These are phyloP conservation scores for Aspergillus melleus DNA, from an alignment of 2,329 filamentous ascomycete species.

Conservation along the genomic window DNA sequence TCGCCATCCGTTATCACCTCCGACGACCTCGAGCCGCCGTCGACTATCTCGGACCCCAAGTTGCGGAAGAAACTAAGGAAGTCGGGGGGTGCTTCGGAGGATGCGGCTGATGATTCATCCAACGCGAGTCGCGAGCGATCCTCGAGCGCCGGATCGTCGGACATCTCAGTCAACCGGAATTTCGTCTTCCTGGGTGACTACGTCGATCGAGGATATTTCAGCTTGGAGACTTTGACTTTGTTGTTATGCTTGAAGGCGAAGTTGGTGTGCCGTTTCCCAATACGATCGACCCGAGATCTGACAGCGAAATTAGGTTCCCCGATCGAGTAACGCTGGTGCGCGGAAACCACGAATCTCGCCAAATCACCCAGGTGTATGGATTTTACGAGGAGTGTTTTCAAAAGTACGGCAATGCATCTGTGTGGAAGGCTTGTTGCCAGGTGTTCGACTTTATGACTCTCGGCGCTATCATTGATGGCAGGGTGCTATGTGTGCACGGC, in stretches of 20 bases:
- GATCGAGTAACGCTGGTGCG: constrained; percentile 72
- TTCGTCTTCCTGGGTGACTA: constrained; percentile 74
- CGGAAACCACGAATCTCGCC: constrained; percentile 73
- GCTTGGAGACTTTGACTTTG: constrained; percentile 70
- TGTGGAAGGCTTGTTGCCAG: constrained; percentile 78
- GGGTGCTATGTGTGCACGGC: constrained; percentile 72
- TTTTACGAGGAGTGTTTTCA: constrained; percentile 77
- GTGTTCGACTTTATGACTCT: constrained; percentile 76
- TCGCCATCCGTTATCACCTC: constrained; percentile 76
- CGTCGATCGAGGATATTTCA: constrained; percentile 73
- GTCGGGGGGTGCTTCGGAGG: constrained; percentile 27
- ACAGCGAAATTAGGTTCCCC: constrained; percentile 55
- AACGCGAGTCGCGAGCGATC: constrained; percentile 27
- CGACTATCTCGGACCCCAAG: constrained; percentile 83
- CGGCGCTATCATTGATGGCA: constrained; percentile 71
- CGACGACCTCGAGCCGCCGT: constrained; percentile 89
- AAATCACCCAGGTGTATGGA: constrained; percentile 76
- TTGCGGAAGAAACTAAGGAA: constrained; percentile 78
- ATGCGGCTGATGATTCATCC: constrained; percentile 28
- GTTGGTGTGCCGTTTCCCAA: constrained; percentile 6
- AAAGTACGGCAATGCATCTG: constrained; percentile 75
- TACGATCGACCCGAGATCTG: not conserved
- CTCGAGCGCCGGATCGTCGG: constrained; percentile 28
- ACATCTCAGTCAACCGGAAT: constrained; percentile 60
- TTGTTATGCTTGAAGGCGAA: constrained; percentile 72